A percentile compares a stretch with the other conserved stretches of the same genome.
phyloP scores from a whole-genome alignment of 441 rosid genomes.

The Capsella rubella region DNA sequence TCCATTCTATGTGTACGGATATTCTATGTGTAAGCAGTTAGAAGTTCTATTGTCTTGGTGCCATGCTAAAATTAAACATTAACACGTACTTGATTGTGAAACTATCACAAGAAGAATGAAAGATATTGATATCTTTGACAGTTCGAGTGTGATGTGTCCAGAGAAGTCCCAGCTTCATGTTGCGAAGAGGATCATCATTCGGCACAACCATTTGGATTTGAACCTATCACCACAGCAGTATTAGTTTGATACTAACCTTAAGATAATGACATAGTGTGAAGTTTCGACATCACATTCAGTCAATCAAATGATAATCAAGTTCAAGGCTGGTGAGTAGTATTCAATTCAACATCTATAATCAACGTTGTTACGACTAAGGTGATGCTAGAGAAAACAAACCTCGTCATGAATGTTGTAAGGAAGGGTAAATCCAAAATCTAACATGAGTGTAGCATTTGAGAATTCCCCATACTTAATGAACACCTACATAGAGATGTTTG shows the following conservation, averaged over 20 bases:
- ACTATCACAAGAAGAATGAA: constrained; percentile 50
- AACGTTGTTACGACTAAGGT: background rate
- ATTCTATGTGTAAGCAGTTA: constrained; percentile 4
- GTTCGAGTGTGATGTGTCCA: constrained; percentile 53
- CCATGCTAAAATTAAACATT: constrained; percentile 25
- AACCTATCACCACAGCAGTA: constrained; percentile 54
- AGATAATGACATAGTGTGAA: background rate
- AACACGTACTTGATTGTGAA: constrained; percentile 77
- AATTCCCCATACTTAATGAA: constrained; percentile 74
- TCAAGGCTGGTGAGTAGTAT: constrained; percentile 26
- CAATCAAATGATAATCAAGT: constrained; percentile 18
- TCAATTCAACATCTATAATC: constrained; percentile 30
- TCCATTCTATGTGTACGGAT: background rate
- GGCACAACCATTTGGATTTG: constrained; percentile 60
- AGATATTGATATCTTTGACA: constrained; percentile 50
- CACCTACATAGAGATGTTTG: constrained; percentile 50
- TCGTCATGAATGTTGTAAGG: constrained; percentile 72
- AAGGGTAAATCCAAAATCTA: constrained; percentile 85
- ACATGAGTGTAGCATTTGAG: constrained; percentile 75
- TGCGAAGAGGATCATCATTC: constrained; percentile 54
- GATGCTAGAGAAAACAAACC: constrained; percentile 56
- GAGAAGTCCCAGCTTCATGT: constrained; percentile 65
- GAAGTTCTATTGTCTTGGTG: background rate
- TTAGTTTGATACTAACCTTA: background rate
- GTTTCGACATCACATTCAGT: constrained; percentile 10